phyloP scores from a whole-genome alignment of 305 asterid genomes.

The Striga hermonthica region DNA sequence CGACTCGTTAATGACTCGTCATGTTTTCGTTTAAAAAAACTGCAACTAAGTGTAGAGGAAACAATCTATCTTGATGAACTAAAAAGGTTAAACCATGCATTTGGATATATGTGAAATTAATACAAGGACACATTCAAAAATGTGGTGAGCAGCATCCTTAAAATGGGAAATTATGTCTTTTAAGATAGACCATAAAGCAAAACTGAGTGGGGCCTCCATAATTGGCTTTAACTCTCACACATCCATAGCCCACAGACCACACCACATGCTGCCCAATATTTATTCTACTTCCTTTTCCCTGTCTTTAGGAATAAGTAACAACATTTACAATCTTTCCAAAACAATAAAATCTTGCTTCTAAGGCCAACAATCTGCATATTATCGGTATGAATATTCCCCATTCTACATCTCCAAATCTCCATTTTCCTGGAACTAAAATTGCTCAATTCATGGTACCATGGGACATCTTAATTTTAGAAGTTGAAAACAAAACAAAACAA shows the following conservation, averaged over 20 bases:
- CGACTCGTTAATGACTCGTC: background rate
- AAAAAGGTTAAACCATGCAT: slow-evolving; percentile 29
- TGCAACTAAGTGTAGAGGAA: slow-evolving; percentile 16
- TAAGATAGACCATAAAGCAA: slow-evolving; percentile 30
- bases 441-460: slow-evolving; percentile 8
- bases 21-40: background rate
- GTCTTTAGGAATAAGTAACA: slow-evolving; percentile 34
- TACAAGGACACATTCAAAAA: slow-evolving; percentile 26
- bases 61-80: slow-evolving; percentile 26
- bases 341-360: slow-evolving; percentile 37
- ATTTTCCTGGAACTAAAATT: slow-evolving; percentile 9
- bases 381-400: slow-evolving; percentile 24
- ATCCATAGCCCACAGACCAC: slow-evolving; percentile 32
- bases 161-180: slow-evolving; percentile 32
- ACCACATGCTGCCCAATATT: slow-evolving; percentile 43
- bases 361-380: slow-evolving; percentile 25
- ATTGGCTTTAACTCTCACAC: slow-evolving; percentile 45
- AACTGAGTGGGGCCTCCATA: slow-evolving; percentile 41
- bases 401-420: slow-evolving; percentile 21
- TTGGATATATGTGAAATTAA: slow-evolving; percentile 23
- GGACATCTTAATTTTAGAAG: background rate
- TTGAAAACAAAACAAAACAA: too few species aligned
- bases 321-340: slow-evolving; percentile 33
- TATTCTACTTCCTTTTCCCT: slow-evolving; percentile 21
- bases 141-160: slow-evolving; percentile 28